Evolutionary conservation across 2,329 filamentous ascomycete genomes (phyloP), one percentile per base, ranked within the genome.

Genomic region (Fusarium decemcellulare): DNA sequence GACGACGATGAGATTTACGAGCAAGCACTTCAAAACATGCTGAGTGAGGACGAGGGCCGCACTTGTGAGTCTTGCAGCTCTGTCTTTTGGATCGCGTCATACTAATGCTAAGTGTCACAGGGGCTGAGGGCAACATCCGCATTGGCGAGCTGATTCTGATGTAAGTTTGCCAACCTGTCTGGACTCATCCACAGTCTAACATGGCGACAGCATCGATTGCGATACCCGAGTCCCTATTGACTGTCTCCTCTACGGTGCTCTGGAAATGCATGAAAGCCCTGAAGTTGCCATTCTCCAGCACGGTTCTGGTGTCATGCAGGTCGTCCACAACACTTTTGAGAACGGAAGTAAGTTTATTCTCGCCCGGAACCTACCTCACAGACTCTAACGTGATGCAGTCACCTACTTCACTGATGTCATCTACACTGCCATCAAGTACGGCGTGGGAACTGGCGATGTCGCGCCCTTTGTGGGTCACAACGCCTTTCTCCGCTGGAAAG

Each of bases 361-460:
- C n/a, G n/a, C n/a, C n/a, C n/a, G n/a, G n/a, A n/a, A n/a, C n/a
- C n/a, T n/a, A n/a, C n/a, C n/a, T n/a, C n/a, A n/a, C n/a, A n/a
- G n/a, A n/a, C n/a, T n/a, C n/a, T n/a, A n/a, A n/a, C n/a, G n/a
- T n/a, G n/a, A n/a, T n/a, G n/a, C 1, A 47, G 44, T 93, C 73
- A 92, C 91, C 2, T 94, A 92, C 81, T 94, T 94, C 81, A 94
- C 92, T 40, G 90, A 94, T 74, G 85, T 94, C 53, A 89, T 94
- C 72, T 95, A 94, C 81, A 90, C 88, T 0, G 88, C 90, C 37
- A 93, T 94, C 73, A 85, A 87, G 29, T 94, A 90, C 74, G 88
- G 89, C 18, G 91, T 93, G 23, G 87, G 89, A 8, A 91, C 88
- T 56, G 92, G 92, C 6, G 92, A 94, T 58, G 87, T 91, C 8